A percentile compares a stretch with the other conserved stretches of the same genome.
phyloP scores from a whole-genome alignment of 192 early-diverging fungal species.

The Coemansia sp. region DNA sequence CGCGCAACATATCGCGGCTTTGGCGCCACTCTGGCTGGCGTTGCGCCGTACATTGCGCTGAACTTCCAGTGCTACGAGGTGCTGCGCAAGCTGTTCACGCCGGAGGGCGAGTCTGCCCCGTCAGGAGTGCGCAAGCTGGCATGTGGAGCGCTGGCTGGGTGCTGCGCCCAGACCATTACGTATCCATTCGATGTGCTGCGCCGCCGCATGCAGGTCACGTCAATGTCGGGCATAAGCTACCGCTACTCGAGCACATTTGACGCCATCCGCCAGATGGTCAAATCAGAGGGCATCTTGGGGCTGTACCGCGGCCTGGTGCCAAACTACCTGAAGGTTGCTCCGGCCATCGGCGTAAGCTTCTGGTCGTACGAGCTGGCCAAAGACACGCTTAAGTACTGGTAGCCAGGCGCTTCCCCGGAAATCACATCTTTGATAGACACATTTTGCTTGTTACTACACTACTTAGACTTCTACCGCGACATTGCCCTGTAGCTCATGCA shows the following conservation, averaged over 20 bases:
- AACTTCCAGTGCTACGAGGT: conserved; percentile 84
- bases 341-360: conserved; percentile 82
- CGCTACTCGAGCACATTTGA: conserved; percentile 75
- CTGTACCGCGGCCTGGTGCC: conserved; percentile 77
- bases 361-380: conserved; percentile 79
- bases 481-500: not conserved
- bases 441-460: conserved; percentile 4
- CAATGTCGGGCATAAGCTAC: conserved; percentile 67
- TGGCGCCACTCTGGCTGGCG: conserved; percentile 70
- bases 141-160: conserved; percentile 76
- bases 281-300: conserved; percentile 68
- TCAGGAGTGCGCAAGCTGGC: conserved; percentile 64
- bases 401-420: not conserved
- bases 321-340: conserved; percentile 83
- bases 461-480: not conserved
- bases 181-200: conserved; percentile 80
- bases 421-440: conserved; percentile 7
- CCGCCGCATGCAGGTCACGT: conserved; percentile 76
- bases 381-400: conserved; percentile 60
- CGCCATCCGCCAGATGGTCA: conserved; percentile 61
- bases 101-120: conserved; percentile 58
- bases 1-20: conserved; percentile 72
- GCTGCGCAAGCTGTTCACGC: conserved; percentile 68
- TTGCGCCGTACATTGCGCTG: conserved; percentile 78
- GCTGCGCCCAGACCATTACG: conserved; percentile 78